Evolutionary conservation across 192 early-diverging fungal species (phyloP).

Genomic region (Coemansia sp.): DNA sequence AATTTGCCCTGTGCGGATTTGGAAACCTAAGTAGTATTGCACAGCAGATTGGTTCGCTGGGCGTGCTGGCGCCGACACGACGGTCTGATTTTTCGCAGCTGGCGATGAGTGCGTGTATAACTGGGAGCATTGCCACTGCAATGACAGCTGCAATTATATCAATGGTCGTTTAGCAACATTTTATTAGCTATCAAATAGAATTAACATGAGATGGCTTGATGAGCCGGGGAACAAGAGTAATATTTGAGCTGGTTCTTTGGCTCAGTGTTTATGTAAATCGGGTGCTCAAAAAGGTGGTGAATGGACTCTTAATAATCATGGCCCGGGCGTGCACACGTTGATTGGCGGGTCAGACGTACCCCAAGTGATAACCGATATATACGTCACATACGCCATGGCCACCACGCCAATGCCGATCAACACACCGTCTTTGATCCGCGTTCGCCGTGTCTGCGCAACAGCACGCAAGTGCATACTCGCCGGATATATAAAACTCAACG

Average conservation of each 20-base stretch:
- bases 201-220: slow-evolving; percentile 51
- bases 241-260: too few species aligned
- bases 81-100: slow-evolving; percentile 70
- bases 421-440: slow-evolving; percentile 59
- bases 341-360: slow-evolving; percentile 37
- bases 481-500: slow-evolving; percentile 85
- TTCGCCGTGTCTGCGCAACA: slow-evolving; percentile 54
- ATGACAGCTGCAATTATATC: slow-evolving; percentile 81
- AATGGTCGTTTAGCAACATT: slow-evolving; percentile 50
- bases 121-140: slow-evolving; percentile 78
- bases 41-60: slow-evolving; percentile 74
- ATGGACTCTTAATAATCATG: neutral
- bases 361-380: slow-evolving; percentile 42
- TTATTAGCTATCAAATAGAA: slow-evolving; percentile 47
- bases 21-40: slow-evolving; percentile 85
- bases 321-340: slow-evolving; percentile 23
- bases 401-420: slow-evolving; percentile 70
- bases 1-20: slow-evolving; percentile 84
- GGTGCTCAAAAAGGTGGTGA: neutral
- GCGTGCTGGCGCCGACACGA: slow-evolving; percentile 75
- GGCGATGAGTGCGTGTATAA: slow-evolving; percentile 76
- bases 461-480: slow-evolving; percentile 80
- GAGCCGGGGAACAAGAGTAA: too few species aligned
- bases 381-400: slow-evolving; percentile 83
- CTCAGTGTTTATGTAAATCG: neutral